A percentile compares a stretch with the other conserved stretches of the same genome.
phyloP scores from a whole-genome alignment of 2,329 filamentous ascomycete genomes.

The Colletotrichum endophyticum region DNA sequence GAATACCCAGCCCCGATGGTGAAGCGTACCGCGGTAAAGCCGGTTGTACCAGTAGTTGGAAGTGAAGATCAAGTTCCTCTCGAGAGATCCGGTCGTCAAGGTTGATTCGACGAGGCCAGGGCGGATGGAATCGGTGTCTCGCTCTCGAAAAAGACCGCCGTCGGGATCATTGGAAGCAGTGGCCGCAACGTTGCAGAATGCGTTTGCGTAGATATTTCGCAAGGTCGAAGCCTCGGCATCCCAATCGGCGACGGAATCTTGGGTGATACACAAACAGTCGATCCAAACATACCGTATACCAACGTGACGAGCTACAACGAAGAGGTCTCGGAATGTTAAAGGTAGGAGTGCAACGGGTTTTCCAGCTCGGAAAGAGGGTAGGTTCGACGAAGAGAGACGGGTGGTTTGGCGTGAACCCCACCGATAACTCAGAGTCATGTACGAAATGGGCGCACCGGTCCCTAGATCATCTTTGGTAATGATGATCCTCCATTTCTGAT shows the following conservation, averaged over 20 bases:
- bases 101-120: background rate
- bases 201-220: conserved; percentile 17
- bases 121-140: background rate
- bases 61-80: background rate
- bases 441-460: background rate
- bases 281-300: conserved; percentile 23
- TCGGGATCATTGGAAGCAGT: background rate
- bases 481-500: rapidly evolving
- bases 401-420: conserved; percentile 10
- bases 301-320: conserved; percentile 14
- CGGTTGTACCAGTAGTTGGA: background rate
- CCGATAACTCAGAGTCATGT: conserved; percentile 19
- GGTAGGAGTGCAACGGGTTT: conserved; percentile 6
- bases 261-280: conserved; percentile 24
- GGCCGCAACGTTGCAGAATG: conserved; percentile 16
- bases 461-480: background rate
- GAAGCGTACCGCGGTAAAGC: background rate
- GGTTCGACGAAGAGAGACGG: background rate
- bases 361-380: background rate
- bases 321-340: conserved; percentile 17
- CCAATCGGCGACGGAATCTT: conserved; percentile 23
- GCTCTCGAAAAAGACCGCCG: conserved; percentile 9
- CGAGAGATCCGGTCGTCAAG: background rate
- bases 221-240: conserved; percentile 17
- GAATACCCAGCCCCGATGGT: background rate